Percentiles rank a stretch among this genome's conserved stretches.
These are phyloP conservation scores for Metschnikowia lachancei DNA, from an alignment of 805 yeast species.

Conservation along the genomic window DNA sequence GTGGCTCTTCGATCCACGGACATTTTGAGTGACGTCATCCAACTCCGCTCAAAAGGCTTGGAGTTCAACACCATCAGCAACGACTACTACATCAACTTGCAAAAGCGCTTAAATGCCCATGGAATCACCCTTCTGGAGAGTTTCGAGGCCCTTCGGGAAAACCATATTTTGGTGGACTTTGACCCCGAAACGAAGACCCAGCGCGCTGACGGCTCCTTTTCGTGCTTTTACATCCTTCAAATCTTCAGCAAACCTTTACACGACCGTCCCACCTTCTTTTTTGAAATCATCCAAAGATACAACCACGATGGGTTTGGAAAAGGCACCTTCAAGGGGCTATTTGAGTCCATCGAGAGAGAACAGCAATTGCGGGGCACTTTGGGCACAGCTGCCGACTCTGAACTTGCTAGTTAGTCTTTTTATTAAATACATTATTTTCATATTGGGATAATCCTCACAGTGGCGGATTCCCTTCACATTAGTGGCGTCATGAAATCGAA, in stretches of 20 bases:
- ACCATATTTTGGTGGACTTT: conserved; percentile 70
- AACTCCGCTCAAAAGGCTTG: conserved; percentile 60
- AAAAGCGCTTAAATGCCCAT: conserved; percentile 43
- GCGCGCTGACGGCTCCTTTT: conserved; percentile 12
- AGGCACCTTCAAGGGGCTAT: conserved; percentile 80
- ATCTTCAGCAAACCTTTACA: conserved; percentile 73
- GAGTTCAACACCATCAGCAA: conserved; percentile 63
- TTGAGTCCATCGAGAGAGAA: conserved; percentile 77
- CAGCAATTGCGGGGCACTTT: conserved; percentile 70
- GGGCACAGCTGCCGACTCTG: conserved; percentile 10
- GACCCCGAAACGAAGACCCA: conserved; percentile 48
- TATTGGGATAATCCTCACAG: too few species aligned
- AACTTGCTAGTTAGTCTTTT: conserved; percentile 3
- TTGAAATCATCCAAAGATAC: conserved; percentile 76
- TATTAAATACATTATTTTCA: neutral
- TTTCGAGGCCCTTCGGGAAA: conserved; percentile 45
- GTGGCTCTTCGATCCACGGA: conserved; percentile 65
- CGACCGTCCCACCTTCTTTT: conserved; percentile 78
- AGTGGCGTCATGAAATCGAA: conserved; percentile 52
- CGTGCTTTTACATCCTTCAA: conserved; percentile 71
- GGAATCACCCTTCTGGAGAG: conserved; percentile 50
- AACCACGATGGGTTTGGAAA: conserved; percentile 87
- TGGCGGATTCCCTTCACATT: too few species aligned
- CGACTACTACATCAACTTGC: conserved; percentile 53
- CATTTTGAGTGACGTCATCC: conserved; percentile 54